Evolutionary conservation across 805 yeast genomes (phyloP), one percentile per base, ranked within the genome.

Genomic region (Hyphopichia homilentoma): DNA sequence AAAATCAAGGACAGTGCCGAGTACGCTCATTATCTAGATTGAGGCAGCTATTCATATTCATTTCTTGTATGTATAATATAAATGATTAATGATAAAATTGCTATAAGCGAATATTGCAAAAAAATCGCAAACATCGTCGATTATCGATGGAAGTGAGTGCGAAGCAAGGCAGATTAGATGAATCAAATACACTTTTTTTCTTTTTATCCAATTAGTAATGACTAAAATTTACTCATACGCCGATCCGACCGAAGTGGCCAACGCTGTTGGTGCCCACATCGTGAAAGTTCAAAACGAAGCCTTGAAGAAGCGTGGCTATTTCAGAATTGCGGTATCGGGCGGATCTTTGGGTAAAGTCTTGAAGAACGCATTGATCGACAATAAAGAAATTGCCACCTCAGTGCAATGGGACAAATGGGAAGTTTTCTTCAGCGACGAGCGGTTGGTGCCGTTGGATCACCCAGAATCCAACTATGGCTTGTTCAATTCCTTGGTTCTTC

Each of bases 1-100:
- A 88, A 90, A 57, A 71, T 93, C 33, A 83, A 82, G 53, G 98
- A 93, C 50, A 77, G 83, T 39, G 95, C 97, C 2, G 98, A 93
- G 51, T 93, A 88, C 57, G 74, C 95, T 7, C 90, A 84, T 45
- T 70, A 78, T 44, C 77, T 84, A 16, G 95, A 85, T n/a, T n/a
- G n/a, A n/a, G n/a, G n/a, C n/a, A n/a, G n/a, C n/a, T n/a, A n/a
- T n/a, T n/a, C n/a, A n/a, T n/a, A n/a, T n/a, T n/a, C n/a, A n/a
- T n/a, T n/a, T n/a, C n/a, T n/a, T n/a, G n/a, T n/a, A n/a, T n/a
- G n/a, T n/a, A n/a, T n/a, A n/a, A n/a, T n/a, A n/a, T n/a, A n/a
- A n/a, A n/a, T n/a, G n/a, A n/a, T n/a, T n/a, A n/a, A n/a, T n/a
- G n/a, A n/a, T n/a, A n/a, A n/a, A n/a, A n/a, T n/a, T n/a, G n/a